These are phyloP conservation scores for Xanthoparmelia taractica DNA, from an alignment of 495 filamentous ascomycete genomes.

Conservation along the genomic window DNA sequence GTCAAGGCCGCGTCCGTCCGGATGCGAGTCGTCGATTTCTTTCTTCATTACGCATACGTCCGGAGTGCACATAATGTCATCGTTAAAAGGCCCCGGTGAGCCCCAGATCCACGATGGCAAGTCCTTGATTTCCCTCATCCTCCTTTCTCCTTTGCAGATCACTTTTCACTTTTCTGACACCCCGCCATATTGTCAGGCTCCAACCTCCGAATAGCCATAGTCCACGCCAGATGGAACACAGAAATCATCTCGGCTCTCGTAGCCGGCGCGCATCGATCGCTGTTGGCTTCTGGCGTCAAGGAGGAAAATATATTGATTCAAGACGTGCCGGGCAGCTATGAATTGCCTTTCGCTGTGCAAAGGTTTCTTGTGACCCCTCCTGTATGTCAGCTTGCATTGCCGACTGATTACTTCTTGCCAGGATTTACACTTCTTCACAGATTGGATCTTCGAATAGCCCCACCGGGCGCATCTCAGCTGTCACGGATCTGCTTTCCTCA, in stretches of 20 bases:
- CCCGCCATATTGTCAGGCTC: slow-evolving; percentile 47
- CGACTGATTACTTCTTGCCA: slow-evolving; percentile 28
- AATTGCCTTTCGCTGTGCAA: slow-evolving; percentile 81
- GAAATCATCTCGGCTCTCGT: slow-evolving; percentile 70
- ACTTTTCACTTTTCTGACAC: slow-evolving; percentile 4
- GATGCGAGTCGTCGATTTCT: not conserved
- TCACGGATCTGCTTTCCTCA: slow-evolving; percentile 71
- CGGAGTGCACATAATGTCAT: slow-evolving; percentile 25
- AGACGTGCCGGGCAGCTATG: slow-evolving; percentile 89
- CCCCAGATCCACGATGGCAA: slow-evolving; percentile 44
- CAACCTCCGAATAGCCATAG: slow-evolving; percentile 79
- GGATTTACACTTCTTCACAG: slow-evolving; percentile 80
- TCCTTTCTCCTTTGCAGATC: not conserved
- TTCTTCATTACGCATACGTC: no score
- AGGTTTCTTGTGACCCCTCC: slow-evolving; percentile 43
- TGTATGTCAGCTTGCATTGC: not conserved
- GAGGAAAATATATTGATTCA: slow-evolving; percentile 82
- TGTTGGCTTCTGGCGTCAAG: slow-evolving; percentile 65
- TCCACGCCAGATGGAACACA: slow-evolving; percentile 93
- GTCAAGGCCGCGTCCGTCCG: no score
- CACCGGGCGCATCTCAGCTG: slow-evolving; percentile 46
- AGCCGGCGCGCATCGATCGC: slow-evolving; percentile 56
- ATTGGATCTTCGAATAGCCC: slow-evolving; percentile 60
- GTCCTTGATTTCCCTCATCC: not conserved
- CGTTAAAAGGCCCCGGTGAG: slow-evolving; percentile 55